These are phyloP conservation scores for Penicillium aurantiogriseum DNA, from an alignment of 2,329 filamentous ascomycete species.

Conservation along the genomic window DNA sequence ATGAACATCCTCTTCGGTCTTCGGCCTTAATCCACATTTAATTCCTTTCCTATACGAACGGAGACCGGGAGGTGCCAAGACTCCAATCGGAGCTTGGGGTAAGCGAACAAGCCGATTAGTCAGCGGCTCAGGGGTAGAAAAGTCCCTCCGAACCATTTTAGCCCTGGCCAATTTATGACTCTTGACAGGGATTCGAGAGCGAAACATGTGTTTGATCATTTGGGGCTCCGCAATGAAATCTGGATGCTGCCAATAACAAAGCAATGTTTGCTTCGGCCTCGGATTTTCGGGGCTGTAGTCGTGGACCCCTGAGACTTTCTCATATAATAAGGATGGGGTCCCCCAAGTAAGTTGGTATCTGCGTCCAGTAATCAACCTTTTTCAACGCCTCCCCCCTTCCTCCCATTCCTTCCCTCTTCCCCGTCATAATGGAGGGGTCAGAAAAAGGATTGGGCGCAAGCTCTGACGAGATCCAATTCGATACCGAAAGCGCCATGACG, in stretches of 20 bases:
- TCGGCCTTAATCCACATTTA: neutral
- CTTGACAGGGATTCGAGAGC: neutral
- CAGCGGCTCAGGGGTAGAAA: neutral
- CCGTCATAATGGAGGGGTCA: slow-evolving; percentile 8
- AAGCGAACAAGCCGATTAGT: neutral
- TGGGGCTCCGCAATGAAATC: neutral
- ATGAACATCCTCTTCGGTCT: neutral
- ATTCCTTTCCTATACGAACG: neutral
- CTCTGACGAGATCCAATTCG: slow-evolving; percentile 19
- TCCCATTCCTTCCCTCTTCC: too few species aligned
- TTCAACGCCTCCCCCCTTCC: too few species aligned
- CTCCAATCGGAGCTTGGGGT: neutral
- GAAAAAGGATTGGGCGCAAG: slow-evolving; percentile 9
- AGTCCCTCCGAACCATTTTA: neutral
- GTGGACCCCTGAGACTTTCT: neutral
- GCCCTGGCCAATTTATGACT: neutral
- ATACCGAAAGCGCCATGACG: slow-evolving; percentile 31
- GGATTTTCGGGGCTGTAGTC: neutral
- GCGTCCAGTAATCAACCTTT: neutral
- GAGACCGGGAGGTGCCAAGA: neutral
- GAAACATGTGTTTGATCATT: neutral
- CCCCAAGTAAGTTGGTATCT: neutral
- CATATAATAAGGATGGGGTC: slow-evolving; percentile 3
- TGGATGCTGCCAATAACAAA: neutral
- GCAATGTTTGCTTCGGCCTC: neutral